Conservation (phyloP, 352 stramenopile genomes). For the Globisporangium abappressorium region DNA sequence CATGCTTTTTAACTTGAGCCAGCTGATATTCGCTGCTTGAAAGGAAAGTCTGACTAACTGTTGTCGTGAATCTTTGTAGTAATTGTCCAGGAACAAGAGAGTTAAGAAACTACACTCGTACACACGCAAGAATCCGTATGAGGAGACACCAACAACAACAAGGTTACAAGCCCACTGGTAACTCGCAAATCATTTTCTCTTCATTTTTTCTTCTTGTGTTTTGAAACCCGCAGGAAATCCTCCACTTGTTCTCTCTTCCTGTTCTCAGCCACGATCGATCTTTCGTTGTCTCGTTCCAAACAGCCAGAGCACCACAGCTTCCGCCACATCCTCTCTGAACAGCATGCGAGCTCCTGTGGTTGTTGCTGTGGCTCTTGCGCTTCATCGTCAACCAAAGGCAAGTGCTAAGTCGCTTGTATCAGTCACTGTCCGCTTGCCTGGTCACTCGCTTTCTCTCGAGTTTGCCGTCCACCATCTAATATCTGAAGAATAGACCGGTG, state of each 20-base stretch:
- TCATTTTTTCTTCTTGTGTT: slow-evolving; percentile 29
- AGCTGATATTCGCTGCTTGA: not conserved
- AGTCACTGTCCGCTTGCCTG: not conserved
- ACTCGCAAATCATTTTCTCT: slow-evolving; percentile 27
- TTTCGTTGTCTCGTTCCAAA: not conserved
- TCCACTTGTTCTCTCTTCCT: slow-evolving; percentile 8
- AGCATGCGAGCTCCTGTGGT: not conserved
- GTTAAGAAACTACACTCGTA: slow-evolving; percentile 1
- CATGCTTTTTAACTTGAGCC: not conserved
- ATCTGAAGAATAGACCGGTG: slow-evolving; percentile 86
- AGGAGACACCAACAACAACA: not conserved
- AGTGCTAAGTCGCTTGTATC: not conserved
- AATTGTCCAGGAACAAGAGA: slow-evolving; percentile 15
- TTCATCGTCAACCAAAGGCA: not conserved
- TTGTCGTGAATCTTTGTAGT: slow-evolving; percentile 5
- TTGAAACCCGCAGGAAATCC: slow-evolving; percentile 12
- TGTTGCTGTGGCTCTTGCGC: not conserved
- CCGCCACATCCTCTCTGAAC: not conserved
- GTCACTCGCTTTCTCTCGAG: not conserved
- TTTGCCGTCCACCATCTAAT: slow-evolving; percentile 49
- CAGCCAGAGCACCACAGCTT: not conserved
- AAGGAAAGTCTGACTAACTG: not conserved
- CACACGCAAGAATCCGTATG: not conserved
- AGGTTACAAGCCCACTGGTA: not conserved
- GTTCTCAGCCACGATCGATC: slow-evolving; percentile 2